Evolutionary conservation across 495 filamentous ascomycete species (phyloP).

Genomic region (Penicillium verhagenii): DNA sequence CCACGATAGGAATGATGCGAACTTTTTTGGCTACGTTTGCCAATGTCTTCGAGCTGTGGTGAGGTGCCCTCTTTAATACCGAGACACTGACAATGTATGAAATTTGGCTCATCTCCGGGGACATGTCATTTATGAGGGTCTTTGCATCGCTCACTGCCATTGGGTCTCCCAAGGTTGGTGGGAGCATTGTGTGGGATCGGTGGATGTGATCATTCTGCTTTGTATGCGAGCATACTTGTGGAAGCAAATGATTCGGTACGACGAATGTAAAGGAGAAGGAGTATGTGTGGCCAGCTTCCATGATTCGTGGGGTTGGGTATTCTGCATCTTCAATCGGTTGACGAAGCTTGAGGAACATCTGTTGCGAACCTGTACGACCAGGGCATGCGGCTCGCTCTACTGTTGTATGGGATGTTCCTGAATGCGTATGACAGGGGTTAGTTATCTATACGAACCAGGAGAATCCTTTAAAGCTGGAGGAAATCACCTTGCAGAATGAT

Average conservation of each 20-base stretch:
- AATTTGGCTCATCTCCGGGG: conserved; percentile 78
- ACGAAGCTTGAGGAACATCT: conserved; percentile 73
- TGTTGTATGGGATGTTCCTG: conserved; percentile 49
- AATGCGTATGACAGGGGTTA: conserved; percentile 7
- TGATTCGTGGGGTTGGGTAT: conserved; percentile 68
- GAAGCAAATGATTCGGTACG: conserved; percentile 70
- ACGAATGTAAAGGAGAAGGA: conserved; percentile 85
- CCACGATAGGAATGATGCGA: conserved; percentile 69
- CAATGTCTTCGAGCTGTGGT: conserved; percentile 33
- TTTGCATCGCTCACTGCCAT: conserved; percentile 51
- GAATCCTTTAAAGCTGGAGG: conserved; percentile 65
- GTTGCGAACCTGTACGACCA: conserved; percentile 51
- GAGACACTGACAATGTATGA: conserved; percentile 69
- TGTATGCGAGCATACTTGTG: conserved; percentile 59
- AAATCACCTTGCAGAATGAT: conserved; percentile 76
- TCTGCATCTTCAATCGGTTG: conserved; percentile 71
- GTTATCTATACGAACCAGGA: conserved; percentile 60
- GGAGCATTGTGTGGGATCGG: conserved; percentile 72
- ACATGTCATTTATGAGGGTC: conserved; percentile 68
- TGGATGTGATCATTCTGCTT: conserved; percentile 57
- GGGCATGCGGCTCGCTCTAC: conserved; percentile 52
- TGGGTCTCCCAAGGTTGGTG: conserved; percentile 76
- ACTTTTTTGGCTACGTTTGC: conserved; percentile 59
- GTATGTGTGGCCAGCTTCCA: conserved; percentile 65
- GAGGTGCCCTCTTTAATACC: conserved; percentile 34